A percentile compares a stretch with the other conserved stretches of the same genome.
These are phyloP conservation scores for Eucommia ulmoides DNA, from an alignment of 257 asterid genomes.

Conservation along the genomic window DNA sequence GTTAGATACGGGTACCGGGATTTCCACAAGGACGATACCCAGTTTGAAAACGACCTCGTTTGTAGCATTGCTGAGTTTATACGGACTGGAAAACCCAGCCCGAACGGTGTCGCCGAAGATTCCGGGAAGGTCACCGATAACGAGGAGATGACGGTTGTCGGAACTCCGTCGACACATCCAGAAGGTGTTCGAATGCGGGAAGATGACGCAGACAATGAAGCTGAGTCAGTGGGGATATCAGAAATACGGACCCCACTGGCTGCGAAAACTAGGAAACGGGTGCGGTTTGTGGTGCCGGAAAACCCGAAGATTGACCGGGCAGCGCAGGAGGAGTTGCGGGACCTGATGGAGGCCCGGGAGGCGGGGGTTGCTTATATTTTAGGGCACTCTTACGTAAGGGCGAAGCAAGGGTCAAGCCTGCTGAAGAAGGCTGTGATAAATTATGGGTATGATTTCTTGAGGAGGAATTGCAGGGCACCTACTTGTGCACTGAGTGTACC, in stretches of 20 bases:
- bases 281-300: background rate
- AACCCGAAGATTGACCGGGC: background rate
- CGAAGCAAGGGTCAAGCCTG: constrained; percentile 7
- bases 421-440: constrained; percentile 2
- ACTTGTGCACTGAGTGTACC: constrained; percentile 5
- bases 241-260: background rate
- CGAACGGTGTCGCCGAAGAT: background rate
- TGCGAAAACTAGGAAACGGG: background rate
- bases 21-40: constrained; percentile 5
- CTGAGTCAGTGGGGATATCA: background rate
- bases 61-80: constrained; percentile 15
- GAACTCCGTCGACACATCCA: constrained; percentile 4
- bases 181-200: background rate
- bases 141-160: constrained; percentile 4
- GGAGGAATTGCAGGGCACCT: constrained; percentile 9
- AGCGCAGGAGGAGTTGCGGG: background rate
- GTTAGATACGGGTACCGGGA: constrained; percentile 14
- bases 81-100: background rate
- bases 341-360: constrained; percentile 8
- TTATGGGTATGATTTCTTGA: constrained; percentile 7
- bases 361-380: constrained; percentile 5
- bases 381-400: constrained; percentile 8
- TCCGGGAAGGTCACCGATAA: background rate
- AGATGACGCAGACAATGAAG: background rate
- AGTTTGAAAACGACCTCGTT: constrained; percentile 10